Percentiles rank a stretch among this genome's conserved stretches.
Evolutionary conservation across 2,329 filamentous ascomycete genomes (phyloP).

Genomic region (Pseudogymnoascus sp.): DNA sequence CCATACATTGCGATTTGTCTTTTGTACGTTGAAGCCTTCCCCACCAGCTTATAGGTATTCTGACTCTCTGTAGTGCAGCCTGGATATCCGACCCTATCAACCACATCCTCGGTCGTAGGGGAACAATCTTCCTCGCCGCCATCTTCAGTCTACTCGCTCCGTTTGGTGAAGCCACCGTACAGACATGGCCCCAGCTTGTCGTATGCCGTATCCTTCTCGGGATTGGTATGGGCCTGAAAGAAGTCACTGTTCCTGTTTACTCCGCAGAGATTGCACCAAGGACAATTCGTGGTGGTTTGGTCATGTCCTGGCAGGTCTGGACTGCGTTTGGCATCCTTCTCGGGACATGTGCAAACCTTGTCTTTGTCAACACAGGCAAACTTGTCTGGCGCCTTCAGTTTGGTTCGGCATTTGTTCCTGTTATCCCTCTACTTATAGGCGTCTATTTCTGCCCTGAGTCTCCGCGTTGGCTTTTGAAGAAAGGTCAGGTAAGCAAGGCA

Average conservation of each 20-base stretch:
- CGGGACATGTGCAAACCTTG: slow-evolving; percentile 32
- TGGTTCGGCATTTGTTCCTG: slow-evolving; percentile 55
- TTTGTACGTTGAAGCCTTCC: slow-evolving; percentile 14
- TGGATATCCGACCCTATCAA: slow-evolving; percentile 63
- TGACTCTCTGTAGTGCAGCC: slow-evolving; percentile 39
- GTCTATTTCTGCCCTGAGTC: slow-evolving; percentile 63
- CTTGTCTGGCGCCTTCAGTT: slow-evolving; percentile 58
- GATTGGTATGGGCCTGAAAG: slow-evolving; percentile 53
- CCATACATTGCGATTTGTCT: slow-evolving; percentile 44
- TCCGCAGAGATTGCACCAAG: slow-evolving; percentile 48
- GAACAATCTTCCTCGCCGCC: slow-evolving; percentile 68
- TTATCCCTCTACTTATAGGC: slow-evolving; percentile 49
- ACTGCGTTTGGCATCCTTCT: slow-evolving; percentile 55
- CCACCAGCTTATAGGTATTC: too few relatives aligned
- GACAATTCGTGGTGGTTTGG: slow-evolving; percentile 52
- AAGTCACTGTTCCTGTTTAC: slow-evolving; percentile 41
- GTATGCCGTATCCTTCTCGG: slow-evolving; percentile 48
- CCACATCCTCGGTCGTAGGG: slow-evolving; percentile 55
- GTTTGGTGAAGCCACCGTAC: slow-evolving; percentile 50
- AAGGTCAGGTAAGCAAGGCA: slow-evolving; percentile 38
- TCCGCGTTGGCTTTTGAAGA: slow-evolving; percentile 54
- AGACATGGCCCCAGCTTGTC: slow-evolving; percentile 52
- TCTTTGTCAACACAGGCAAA: slow-evolving; percentile 44
- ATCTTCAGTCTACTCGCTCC: slow-evolving; percentile 47
- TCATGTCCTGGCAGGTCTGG: slow-evolving; percentile 80